Evolutionary conservation across 805 yeast genomes (phyloP), one percentile per base, ranked within the genome.

Genomic region (Starmerella floris): DNA sequence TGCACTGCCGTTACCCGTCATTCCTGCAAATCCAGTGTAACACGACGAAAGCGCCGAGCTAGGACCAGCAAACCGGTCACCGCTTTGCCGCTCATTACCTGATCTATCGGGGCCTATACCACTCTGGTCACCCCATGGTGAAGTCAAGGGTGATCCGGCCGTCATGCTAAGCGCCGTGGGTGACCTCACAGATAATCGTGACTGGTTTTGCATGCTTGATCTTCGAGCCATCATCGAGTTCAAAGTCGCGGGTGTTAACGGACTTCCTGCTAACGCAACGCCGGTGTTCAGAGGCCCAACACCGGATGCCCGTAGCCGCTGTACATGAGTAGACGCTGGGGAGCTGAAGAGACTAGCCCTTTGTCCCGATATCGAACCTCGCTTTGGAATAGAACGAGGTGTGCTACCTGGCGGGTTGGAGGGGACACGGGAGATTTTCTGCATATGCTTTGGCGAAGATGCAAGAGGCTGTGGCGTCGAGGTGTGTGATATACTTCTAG

Each of bases 131-230:
- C 28, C 13, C 28, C 28, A 31, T n/a, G 43, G 39, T n/a, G 43
- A 33, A 2, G 25, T 25, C 23, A 33, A n/a, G 16, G 43, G 43
- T 8, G 39, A 25, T 6, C 43, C 43, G 3, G 43, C 35, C 5
- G 43, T 34, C 6, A 33, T 25, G 16, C 30, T 22, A 10, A 39
- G 13, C n/a, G 37, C 30, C 16, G 33, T 40, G 11, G 21, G 22
- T 27, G 38, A 35, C 27, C 26, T 33, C 17, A 40, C n/a, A n/a
- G 43, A 33, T 3, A 33, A 31, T 10, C 39, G 30, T 4, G 34
- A 19, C 15, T 26, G 30, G 38, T 36, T 20, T 5, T 30, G 38
- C 4, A 20, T 8, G 21, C 38, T 35, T 8, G 38, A 20, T 20
- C 21, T n/a, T 15, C 38, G 17, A 8, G 20, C 28, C 17, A 6